Conservation (phyloP, 2,329 filamentous ascomycete species). For the Exophiala oligosperma region DNA sequence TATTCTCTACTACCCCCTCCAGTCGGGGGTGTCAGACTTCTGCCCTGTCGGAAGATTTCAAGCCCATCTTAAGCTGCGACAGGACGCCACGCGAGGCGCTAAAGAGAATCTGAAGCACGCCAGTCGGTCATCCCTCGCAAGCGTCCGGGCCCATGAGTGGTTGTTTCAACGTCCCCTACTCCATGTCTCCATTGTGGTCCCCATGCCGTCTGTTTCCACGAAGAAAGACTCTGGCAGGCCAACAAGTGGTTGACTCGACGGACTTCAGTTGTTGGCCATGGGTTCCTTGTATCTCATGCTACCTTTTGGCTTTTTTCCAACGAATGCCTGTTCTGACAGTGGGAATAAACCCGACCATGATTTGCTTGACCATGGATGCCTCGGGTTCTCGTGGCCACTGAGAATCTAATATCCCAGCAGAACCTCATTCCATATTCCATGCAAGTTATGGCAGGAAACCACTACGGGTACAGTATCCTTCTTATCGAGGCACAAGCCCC, state of each 20-base stretch:
- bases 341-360: background rate
- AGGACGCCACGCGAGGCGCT: conserved; percentile 24
- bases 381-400: no score
- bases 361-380: background rate
- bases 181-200: background rate
- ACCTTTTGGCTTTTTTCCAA: background rate
- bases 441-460: conserved; percentile 17
- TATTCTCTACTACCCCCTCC: background rate
- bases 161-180: conserved; percentile 6
- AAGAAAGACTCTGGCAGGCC: background rate
- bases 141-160: conserved; percentile 14
- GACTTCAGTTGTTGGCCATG: conserved; percentile 7
- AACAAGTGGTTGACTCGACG: conserved; percentile 8
- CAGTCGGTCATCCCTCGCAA: conserved; percentile 9
- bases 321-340: background rate
- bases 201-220: conserved; percentile 7
- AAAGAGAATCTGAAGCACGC: conserved; percentile 26
- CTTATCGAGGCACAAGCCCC: background rate
- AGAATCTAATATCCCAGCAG: background rate
- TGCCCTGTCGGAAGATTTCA: conserved; percentile 22
- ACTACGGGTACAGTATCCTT: background rate
- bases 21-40: background rate
- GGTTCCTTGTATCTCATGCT: background rate
- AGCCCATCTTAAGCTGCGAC: conserved; percentile 8
- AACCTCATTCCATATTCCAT: conserved; percentile 19